Percentiles rank a stretch among this genome's conserved stretches.
These are phyloP conservation scores for Crithidia sp. DNA, from an alignment of 208 protist genomes.

Conservation along the genomic window DNA sequence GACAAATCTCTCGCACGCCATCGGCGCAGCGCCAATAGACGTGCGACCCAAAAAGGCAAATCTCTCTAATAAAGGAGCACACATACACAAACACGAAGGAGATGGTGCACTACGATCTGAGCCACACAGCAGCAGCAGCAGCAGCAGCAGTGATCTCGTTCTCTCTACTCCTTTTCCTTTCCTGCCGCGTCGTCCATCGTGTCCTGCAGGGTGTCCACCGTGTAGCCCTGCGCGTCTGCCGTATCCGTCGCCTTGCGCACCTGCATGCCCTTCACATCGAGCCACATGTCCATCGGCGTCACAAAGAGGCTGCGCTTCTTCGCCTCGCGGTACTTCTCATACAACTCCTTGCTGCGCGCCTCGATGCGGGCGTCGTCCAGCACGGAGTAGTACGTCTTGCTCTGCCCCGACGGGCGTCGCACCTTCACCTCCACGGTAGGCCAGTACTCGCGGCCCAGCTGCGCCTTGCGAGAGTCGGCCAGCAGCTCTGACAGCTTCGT, in stretches of 20 bases:
- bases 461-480: slow-evolving; percentile 88
- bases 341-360: slow-evolving; percentile 73
- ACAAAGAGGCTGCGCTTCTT: slow-evolving; percentile 92
- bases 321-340: slow-evolving; percentile 81
- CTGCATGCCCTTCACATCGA: slow-evolving; percentile 86
- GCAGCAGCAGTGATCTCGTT: background rate
- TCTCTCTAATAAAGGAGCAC: background rate
- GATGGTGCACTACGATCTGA: background rate
- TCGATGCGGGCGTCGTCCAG: slow-evolving; percentile 89
- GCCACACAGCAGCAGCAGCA: too few species aligned
- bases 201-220: slow-evolving; percentile 65
- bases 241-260: slow-evolving; percentile 61
- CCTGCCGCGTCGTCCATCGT: slow-evolving; percentile 34
- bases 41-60: background rate
- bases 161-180: slow-evolving; percentile 14
- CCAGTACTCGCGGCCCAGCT: slow-evolving; percentile 88
- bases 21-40: background rate
- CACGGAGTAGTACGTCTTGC: slow-evolving; percentile 85
- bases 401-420: slow-evolving; percentile 82
- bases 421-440: slow-evolving; percentile 92
- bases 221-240: slow-evolving; percentile 78
- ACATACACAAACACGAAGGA: slow-evolving; percentile 5
- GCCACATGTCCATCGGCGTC: slow-evolving; percentile 89
- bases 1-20: background rate
- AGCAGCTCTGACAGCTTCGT: slow-evolving; percentile 84